Base-by-base conservation (phyloP, 2,329 filamentous ascomycete genomes). In the Colletotrichum sp. region DNA sequence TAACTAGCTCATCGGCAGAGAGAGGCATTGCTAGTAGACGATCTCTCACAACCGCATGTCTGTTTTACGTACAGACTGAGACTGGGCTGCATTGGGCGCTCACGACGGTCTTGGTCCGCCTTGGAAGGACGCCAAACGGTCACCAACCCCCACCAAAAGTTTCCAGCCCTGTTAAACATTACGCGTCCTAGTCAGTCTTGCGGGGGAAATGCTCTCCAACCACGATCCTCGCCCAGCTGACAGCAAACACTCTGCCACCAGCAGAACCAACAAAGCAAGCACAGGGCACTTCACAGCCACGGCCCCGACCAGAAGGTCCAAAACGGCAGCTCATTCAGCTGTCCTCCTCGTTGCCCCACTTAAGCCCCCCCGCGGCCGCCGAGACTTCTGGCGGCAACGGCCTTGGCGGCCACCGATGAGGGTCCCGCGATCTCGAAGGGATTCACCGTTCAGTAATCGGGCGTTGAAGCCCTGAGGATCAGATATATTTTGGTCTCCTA, bases 151-250 rank as follows among this genome's bases (percentile, higher is more conserved):
- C 24, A 30, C 62, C 48, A 66, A 43, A 48, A 26, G 48, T 24
- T 43, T 52, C 61, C 73, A 43, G 48, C 32, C 64, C 58, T 68
- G 64, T 69, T 65, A 26, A 55, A 64, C 64, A 75, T 77, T 71
- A 75, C 72, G 75, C 75, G 75, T 77, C 72, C 66, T 30, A 64
- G 69, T 56, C 43, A 67, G 55, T 67, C 65, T 66, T 67, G 71
- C 67, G 67, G 66, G 66, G 74, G 21, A 26, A 24, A 34, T 4
- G 32, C 12, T 34, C 38, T 61, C 68, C 52, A 13, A 61, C 12
- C 65, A 70, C 38, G 60, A 56, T 60, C 70, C 52, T 71, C 36
- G 60, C 34, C 48, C 43, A 61, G 43, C 70, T 65, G 32, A 60
- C 26, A 28, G 26, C 58, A 38, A 30, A 8, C 28, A 34, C 18